phyloP scores from a whole-genome alignment of 441 rosid species.

The Rhodomyrtus psidioides region DNA sequence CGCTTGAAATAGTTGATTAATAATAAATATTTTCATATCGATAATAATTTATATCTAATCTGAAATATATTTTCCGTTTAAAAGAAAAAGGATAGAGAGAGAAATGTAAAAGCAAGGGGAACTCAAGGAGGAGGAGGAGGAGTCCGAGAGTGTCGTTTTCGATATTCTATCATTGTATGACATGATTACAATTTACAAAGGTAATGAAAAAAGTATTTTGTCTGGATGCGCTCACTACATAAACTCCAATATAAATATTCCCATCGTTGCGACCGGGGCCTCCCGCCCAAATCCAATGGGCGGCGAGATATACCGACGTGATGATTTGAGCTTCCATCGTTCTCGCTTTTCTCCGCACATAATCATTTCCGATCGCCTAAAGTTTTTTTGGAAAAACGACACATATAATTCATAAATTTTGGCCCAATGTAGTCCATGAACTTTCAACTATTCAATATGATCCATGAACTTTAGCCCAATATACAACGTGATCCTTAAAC shows the following conservation, averaged over 20 bases:
- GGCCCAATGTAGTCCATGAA: no score
- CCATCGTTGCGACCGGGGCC: not conserved
- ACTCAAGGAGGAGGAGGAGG: not conserved
- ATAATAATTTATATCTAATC: no score
- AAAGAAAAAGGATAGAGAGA: no score
- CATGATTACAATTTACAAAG: not conserved
- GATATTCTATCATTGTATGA: not conserved
- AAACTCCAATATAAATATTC: not conserved
- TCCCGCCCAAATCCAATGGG: not conserved
- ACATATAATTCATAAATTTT: no score
- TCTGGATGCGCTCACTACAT: not conserved
- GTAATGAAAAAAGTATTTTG: not conserved
- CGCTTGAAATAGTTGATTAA: rapidly evolving
- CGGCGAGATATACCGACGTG: not conserved
- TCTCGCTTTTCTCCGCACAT: not conserved
- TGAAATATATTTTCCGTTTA: no score
- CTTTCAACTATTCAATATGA: no score
- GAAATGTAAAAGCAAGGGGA: not conserved
- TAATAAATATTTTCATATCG: not conserved
- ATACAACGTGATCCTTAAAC: no score
- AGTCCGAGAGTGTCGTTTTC: not conserved
- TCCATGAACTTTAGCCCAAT: no score
- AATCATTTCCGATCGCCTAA: not conserved
- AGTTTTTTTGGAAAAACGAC: not conserved
- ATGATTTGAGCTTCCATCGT: not conserved